These are phyloP conservation scores for Macrophomina pseudophaseolina DNA, from an alignment of 2,329 filamentous ascomycete genomes.

Conservation along the genomic window DNA sequence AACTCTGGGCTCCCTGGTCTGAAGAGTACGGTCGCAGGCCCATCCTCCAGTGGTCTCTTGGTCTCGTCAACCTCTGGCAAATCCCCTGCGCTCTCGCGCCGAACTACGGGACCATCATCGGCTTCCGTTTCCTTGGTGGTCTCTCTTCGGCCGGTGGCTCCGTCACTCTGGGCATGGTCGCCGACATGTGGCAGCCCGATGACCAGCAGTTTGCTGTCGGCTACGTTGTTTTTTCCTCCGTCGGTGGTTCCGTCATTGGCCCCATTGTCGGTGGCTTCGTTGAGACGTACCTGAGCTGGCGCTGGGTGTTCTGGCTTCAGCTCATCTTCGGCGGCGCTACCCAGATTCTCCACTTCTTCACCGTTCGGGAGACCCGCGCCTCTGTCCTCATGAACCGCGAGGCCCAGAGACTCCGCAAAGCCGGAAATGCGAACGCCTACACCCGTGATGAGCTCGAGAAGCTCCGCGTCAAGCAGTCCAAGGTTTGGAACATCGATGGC, in stretches of 20 bases:
- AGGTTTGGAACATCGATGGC: constrained; percentile 32
- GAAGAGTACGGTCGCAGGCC: constrained; percentile 61
- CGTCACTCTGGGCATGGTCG: constrained; percentile 68
- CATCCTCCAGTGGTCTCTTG: constrained; percentile 57
- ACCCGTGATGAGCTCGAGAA: constrained; percentile 71
- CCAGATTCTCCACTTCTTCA: constrained; percentile 68
- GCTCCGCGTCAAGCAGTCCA: constrained; percentile 29
- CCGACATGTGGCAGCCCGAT: constrained; percentile 64
- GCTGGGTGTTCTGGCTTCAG: constrained; percentile 82
- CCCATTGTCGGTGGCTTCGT: constrained; percentile 62
- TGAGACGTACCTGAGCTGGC: constrained; percentile 60
- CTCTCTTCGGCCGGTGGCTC: constrained; percentile 67
- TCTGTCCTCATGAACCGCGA: constrained; percentile 77
- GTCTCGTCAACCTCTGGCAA: constrained; percentile 62
- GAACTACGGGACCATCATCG: constrained; percentile 50
- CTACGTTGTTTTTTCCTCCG: constrained; percentile 63
- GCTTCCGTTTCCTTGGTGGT: constrained; percentile 58
- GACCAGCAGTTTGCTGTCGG: constrained; percentile 65
- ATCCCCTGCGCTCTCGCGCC: constrained; percentile 52
- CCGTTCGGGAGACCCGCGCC: constrained; percentile 76
- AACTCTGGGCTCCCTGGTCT: constrained; percentile 61
- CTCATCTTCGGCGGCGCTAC: constrained; percentile 75
- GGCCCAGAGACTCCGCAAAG: constrained; percentile 72
- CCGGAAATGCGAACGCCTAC: constrained; percentile 65
- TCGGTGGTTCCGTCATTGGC: constrained; percentile 60